Base-by-base conservation (phyloP, 306 rosid species). In the Herpetospermum pedunculosum region DNA sequence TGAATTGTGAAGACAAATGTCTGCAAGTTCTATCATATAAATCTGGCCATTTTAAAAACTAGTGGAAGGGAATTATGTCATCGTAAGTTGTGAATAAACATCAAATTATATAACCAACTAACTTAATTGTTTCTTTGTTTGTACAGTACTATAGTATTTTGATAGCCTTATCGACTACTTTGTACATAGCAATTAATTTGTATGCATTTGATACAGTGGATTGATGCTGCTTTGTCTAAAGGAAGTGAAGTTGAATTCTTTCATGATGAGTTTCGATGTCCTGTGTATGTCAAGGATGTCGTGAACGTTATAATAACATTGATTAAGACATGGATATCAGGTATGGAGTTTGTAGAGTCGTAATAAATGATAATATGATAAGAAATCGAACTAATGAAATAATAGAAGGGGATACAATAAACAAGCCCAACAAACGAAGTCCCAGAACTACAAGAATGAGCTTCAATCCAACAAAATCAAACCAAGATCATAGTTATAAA, bases 231-330 rank as follows among this genome's bases (percentile, higher is more conserved):
- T 69, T 86, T 91, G 48, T 84, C 97, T 59, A 83, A 89, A 85
- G 87, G 96, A 76, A 89, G 67, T 68, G 54, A 69, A 4, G 72
- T 72, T 38, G 79, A 85, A 23, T 94, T 94, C 85, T 94, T 91
- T 77, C 88, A 89, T 35, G 95, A 94, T 28, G 96, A 94, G 82
- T 94, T 89, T 57, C 90, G 96, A 25, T 94, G 96, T 80, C 98
- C 97, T 14, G 83, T 91, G 52, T 91, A 85, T 83, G 96, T 94
- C 58, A 88, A 84, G 84, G 97, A 94, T 77, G 91, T 91, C 2
- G 87, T 91, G 50, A 63, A 80, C 70, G 52, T 84, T 76, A 80
- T 91, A 46, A 76, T 85, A 67, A 84, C 88, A 73, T 70, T 94
- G 81, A 84, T 92, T 23, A 86, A 74, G 74, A 84, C 80, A 77